Evolutionary conservation across 2,329 filamentous ascomycete genomes (phyloP).

Genomic region (Ophiostoma triangulosporum): DNA sequence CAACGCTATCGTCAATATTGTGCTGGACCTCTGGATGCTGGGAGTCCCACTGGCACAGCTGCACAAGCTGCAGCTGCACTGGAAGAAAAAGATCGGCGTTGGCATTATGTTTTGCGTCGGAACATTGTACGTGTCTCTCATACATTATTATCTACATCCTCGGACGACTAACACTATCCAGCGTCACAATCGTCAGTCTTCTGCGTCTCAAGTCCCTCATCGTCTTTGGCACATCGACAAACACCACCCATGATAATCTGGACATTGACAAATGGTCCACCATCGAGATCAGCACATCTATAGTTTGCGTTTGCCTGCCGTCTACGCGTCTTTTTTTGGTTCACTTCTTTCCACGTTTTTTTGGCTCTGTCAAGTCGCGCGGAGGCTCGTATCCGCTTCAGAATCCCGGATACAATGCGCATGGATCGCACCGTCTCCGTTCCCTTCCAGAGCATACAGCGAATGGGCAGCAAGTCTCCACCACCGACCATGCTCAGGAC

Average conservation of each 20-base stretch:
- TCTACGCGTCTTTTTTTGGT: constrained; percentile 19
- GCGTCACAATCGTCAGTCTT: constrained; percentile 23
- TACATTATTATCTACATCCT: neutral
- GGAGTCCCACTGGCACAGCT: constrained; percentile 34
- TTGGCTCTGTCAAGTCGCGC: neutral
- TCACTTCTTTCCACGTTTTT: constrained; percentile 16
- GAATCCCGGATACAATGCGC: neutral
- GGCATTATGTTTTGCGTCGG: constrained; percentile 34
- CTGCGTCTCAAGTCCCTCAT: constrained; percentile 19
- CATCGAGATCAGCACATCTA: constrained; percentile 22
- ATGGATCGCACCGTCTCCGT: neutral
- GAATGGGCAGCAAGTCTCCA: neutral
- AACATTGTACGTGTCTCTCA: constrained; percentile 18
- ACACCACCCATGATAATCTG: constrained; percentile 21
- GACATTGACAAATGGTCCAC: constrained; percentile 22
- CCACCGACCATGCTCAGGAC: neutral
- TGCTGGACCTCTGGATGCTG: constrained; percentile 38
- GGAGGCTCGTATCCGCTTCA: neutral
- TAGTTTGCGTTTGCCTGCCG: constrained; percentile 23
- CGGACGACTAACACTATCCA: neutral
- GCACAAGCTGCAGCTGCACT: constrained; percentile 25
- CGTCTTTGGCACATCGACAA: constrained; percentile 18
- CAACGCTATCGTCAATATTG: constrained; percentile 39
- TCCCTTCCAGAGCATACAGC: neutral
- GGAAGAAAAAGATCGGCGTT: constrained; percentile 35